Evolutionary conservation across 805 yeast genomes (phyloP).

Genomic region (Soucietia sequanensis): DNA sequence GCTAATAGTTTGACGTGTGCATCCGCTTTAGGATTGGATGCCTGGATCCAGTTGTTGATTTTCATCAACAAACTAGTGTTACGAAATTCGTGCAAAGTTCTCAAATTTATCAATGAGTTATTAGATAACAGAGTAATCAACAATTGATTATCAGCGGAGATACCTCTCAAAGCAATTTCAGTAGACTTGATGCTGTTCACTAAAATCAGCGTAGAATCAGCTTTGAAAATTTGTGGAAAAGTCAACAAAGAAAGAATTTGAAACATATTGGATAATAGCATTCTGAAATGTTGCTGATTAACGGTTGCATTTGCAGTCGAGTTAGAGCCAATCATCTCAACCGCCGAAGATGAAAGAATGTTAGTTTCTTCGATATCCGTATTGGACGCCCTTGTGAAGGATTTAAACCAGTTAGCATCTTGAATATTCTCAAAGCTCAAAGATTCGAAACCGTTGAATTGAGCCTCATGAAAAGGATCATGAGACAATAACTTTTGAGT

Average conservation of each 20-base stretch:
- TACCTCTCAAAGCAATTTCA: constrained; percentile 66
- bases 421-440: constrained; percentile 12
- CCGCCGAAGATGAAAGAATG: constrained; percentile 23
- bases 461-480: constrained; percentile 1
- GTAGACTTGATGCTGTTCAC: constrained; percentile 59
- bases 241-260: constrained; percentile 33
- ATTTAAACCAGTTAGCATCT: constrained; percentile 23
- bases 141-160: constrained; percentile 38
- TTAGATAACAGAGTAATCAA: constrained; percentile 59
- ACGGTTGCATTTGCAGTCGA: constrained; percentile 9
- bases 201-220: constrained; percentile 38
- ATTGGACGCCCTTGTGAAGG: constrained; percentile 18
- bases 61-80: constrained; percentile 33
- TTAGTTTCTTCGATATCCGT: constrained; percentile 22
- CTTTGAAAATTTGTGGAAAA: constrained; percentile 37
- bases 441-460: constrained; percentile 11
- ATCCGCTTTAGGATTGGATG: constrained; percentile 22
- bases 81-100: constrained; percentile 46
- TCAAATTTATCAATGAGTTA: constrained; percentile 57
- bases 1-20: constrained; percentile 34
- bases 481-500: constrained; percentile 21
- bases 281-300: constrained; percentile 24
- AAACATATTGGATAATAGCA: constrained; percentile 32
- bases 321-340: constrained; percentile 25
- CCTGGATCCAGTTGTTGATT: constrained; percentile 35